phyloP scores from a whole-genome alignment of 1,284 basidiomycete genomes.

The Rhodotorula sp. region DNA sequence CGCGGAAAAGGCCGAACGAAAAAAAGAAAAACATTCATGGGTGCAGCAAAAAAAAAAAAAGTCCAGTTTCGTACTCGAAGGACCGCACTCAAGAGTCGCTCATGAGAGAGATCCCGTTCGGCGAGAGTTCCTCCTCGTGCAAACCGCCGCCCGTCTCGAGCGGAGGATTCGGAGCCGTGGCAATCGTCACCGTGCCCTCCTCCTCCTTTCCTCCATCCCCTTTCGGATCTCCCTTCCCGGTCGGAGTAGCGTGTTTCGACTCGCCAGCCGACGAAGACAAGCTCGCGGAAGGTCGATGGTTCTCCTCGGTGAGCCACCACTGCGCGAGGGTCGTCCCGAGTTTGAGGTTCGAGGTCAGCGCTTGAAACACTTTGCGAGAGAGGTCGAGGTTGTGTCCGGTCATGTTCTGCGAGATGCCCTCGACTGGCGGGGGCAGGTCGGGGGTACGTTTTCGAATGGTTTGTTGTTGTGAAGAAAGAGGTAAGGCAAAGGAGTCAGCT shows the following conservation, averaged over 20 bases:
- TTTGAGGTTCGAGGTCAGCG: conserved; percentile 15
- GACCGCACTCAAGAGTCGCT: no score
- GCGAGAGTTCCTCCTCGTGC: not conserved
- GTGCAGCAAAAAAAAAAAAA: no score
- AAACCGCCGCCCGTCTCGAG: not conserved
- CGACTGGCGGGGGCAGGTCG: not conserved
- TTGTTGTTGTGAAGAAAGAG: not conserved
- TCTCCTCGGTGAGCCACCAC: conserved; percentile 18
- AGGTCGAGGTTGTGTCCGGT: conserved; percentile 21
- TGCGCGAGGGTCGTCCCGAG: conserved; percentile 28
- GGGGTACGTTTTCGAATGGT: not conserved
- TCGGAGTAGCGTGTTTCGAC: not conserved
- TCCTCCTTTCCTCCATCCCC: not conserved
- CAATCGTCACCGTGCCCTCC: not conserved
- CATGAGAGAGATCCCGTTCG: not conserved
- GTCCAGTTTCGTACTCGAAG: no score
- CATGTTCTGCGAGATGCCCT: conserved; percentile 17
- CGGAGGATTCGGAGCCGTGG: not conserved
- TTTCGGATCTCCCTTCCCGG: not conserved
- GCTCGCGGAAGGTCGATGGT: not conserved
- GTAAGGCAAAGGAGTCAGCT: not conserved
- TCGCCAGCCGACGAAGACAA: not conserved
- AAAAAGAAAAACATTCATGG: no score
- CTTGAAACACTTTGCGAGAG: conserved; percentile 3
- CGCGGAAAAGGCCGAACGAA: no score